These are phyloP conservation scores for Thraustotheca clavata DNA, from an alignment of 352 stramenopile species.

Conservation along the genomic window DNA sequence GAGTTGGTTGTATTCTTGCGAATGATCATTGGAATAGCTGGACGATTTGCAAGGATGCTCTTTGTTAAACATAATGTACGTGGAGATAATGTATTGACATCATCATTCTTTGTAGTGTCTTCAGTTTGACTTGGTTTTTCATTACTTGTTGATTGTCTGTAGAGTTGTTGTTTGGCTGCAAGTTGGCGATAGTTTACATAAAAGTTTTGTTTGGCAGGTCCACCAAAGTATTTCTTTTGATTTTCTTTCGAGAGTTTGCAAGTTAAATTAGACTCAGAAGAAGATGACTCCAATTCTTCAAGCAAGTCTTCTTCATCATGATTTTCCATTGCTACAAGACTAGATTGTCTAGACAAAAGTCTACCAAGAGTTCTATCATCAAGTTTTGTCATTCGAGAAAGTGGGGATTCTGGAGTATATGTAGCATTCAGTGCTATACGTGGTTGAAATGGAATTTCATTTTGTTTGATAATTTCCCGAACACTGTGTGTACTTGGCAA, in stretches of 20 bases:
- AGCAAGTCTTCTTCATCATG: neutral
- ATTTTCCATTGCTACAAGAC: neutral
- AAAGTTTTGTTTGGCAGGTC: constrained; percentile 41
- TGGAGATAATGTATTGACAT: constrained; percentile 28
- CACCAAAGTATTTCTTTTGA: constrained; percentile 46
- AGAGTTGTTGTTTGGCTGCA: constrained; percentile 14
- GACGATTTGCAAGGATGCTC: constrained; percentile 34
- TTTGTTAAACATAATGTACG: constrained; percentile 48
- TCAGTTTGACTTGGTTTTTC: neutral
- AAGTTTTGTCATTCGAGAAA: no score
- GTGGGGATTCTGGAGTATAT: no score
- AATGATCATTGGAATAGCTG: constrained; percentile 57
- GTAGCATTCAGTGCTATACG: neutral
- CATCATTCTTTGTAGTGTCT: neutral
- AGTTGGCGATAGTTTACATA: constrained; percentile 54
- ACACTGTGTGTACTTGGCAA: neutral
- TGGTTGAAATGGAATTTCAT: neutral
- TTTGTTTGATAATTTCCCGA: neutral
- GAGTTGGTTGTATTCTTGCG: constrained; percentile 50
- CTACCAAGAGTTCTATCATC: no score
- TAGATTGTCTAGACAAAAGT: no score
- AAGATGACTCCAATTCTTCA: neutral
- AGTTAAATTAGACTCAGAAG: neutral
- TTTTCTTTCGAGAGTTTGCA: constrained; percentile 35
- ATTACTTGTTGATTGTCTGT: neutral